Evolutionary conservation across 179 eudicot species (phyloP).

Genomic region (Kewa caespitosa): DNA sequence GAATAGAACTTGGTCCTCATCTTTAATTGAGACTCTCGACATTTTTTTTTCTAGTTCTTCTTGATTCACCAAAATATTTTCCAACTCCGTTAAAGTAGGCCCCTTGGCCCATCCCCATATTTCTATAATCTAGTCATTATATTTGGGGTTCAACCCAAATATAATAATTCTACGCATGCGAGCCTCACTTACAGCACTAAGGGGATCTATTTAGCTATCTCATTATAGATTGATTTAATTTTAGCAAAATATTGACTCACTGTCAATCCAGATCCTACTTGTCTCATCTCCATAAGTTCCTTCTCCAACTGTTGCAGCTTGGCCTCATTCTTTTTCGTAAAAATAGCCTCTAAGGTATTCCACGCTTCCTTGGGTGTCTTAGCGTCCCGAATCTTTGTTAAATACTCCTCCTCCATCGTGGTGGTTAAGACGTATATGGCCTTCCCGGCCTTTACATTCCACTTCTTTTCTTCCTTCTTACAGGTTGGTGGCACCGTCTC

Average conservation of each 20-base stretch:
- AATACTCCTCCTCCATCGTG: conserved; percentile 20
- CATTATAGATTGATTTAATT: conserved; percentile 15
- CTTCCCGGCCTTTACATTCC: conserved; percentile 27
- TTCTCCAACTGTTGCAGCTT: conserved; percentile 20
- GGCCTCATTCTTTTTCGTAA: conserved; percentile 21
- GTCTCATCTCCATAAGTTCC: conserved; percentile 4
- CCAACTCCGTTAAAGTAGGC: conserved; percentile 12
- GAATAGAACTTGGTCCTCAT: neutral
- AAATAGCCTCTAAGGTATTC: conserved; percentile 11
- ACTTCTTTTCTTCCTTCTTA: neutral
- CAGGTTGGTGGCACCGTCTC: conserved; percentile 13
- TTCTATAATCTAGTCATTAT: neutral
- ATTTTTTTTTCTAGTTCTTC: neutral
- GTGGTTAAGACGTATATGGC: conserved; percentile 22
- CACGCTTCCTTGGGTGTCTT: conserved; percentile 22
- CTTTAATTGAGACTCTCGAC: neutral
- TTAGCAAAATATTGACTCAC: conserved; percentile 17
- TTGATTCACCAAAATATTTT: conserved; percentile 14
- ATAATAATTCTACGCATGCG: neutral
- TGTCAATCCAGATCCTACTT: conserved; percentile 7
- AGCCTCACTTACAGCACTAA: conserved; percentile 16
- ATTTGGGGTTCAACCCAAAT: neutral
- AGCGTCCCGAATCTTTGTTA: conserved; percentile 13
- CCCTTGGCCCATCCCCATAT: conserved; percentile 15
- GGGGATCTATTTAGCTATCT: conserved; percentile 23